Evolutionary conservation across 352 stramenopile species (phyloP).

Genomic region (Globisporangium barbulae): DNA sequence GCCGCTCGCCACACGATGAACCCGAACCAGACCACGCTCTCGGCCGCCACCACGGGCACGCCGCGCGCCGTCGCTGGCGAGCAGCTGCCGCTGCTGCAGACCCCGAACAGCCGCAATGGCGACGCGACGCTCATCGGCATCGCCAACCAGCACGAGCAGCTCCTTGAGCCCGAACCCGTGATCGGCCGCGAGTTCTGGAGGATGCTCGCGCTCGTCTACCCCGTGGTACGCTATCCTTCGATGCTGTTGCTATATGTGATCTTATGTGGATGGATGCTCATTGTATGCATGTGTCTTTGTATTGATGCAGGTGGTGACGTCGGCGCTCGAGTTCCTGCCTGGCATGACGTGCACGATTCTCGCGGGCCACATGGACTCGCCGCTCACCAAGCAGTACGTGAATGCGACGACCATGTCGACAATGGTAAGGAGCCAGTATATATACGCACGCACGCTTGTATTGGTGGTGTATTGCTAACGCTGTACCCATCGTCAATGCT

Average conservation of each 20-base stretch:
- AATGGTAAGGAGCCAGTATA: constrained; percentile 30
- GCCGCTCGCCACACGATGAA: background rate
- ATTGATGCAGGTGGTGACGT: constrained; percentile 23
- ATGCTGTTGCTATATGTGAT: background rate
- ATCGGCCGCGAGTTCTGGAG: constrained; percentile 19
- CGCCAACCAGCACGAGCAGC: constrained; percentile 23
- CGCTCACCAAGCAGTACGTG: constrained; percentile 51
- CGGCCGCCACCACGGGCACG: background rate
- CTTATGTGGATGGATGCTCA: background rate
- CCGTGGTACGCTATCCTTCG: constrained; percentile 17
- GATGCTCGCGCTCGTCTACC: constrained; percentile 24
- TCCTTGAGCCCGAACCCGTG: constrained; percentile 22
- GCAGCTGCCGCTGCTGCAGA: background rate
- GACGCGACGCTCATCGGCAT: constrained; percentile 15
- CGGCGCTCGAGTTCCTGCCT: constrained; percentile 50
- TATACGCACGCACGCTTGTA: background rate
- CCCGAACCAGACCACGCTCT: background rate
- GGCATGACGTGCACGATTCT: constrained; percentile 52
- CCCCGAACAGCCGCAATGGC: background rate
- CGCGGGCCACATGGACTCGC: constrained; percentile 60
- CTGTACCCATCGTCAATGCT: background rate
- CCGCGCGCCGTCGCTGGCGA: background rate
- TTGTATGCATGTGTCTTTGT: background rate
- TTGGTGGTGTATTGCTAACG: background rate
- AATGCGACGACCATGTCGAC: constrained; percentile 48